These are phyloP conservation scores for Bipolaris gigantea DNA, from an alignment of 2,329 filamentous ascomycete species.

Conservation along the genomic window DNA sequence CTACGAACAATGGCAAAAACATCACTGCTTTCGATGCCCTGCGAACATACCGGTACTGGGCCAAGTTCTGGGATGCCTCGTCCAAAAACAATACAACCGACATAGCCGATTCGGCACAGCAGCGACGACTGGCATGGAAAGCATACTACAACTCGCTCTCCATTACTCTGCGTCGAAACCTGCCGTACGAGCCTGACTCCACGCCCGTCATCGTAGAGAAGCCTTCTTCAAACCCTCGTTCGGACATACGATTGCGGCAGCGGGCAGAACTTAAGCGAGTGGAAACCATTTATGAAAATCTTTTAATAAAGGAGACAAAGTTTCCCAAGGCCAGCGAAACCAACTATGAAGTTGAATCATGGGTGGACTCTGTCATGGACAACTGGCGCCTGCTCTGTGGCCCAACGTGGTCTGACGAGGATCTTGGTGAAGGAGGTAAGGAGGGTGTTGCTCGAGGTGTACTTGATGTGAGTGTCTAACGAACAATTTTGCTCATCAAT, in stretches of 20 bases:
- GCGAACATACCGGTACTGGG: slow-evolving; percentile 63
- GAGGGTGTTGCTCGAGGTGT: slow-evolving; percentile 73
- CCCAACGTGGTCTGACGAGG: slow-evolving; percentile 75
- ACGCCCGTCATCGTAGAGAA: slow-evolving; percentile 25
- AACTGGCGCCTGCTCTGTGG: slow-evolving; percentile 88
- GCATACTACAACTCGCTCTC: slow-evolving; percentile 83
- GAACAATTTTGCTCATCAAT: not conserved
- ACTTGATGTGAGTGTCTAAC: slow-evolving; percentile 59
- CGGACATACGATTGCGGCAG: slow-evolving; percentile 52
- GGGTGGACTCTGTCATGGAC: slow-evolving; percentile 74
- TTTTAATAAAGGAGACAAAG: slow-evolving; percentile 74
- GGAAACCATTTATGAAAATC: slow-evolving; percentile 75
- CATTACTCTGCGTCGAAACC: slow-evolving; percentile 67
- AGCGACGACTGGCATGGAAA: slow-evolving; percentile 73
- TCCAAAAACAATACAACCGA: slow-evolving; percentile 24
- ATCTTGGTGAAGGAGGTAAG: slow-evolving; percentile 80
- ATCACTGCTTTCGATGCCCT: slow-evolving; percentile 45
- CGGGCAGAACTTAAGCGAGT: slow-evolving; percentile 76
- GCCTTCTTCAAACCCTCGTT: slow-evolving; percentile 24
- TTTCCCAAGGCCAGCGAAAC: slow-evolving; percentile 84
- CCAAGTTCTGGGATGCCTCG: slow-evolving; percentile 62
- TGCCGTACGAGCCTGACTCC: slow-evolving; percentile 60
- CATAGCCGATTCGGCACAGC: slow-evolving; percentile 22
- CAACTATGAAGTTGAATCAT: slow-evolving; percentile 78
- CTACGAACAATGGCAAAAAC: slow-evolving; percentile 45